Conservation (phyloP, 208 protist genomes). For the Leishmania braziliensis region DNA sequence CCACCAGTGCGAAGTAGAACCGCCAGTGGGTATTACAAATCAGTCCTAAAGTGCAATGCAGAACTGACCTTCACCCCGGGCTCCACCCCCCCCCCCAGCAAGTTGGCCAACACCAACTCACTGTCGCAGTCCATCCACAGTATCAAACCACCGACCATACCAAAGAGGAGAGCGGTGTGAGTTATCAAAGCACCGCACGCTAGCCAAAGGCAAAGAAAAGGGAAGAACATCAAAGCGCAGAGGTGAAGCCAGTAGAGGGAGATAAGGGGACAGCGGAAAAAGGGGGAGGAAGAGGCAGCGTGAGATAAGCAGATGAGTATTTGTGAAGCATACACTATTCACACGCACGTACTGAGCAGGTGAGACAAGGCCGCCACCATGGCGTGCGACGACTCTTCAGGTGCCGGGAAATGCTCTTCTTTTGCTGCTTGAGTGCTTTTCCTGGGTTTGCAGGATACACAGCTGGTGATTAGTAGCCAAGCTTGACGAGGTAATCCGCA, state of each 20-base stretch:
- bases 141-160: not conserved
- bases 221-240: not conserved
- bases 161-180: not conserved
- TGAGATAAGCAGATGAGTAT: not conserved
- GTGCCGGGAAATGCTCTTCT: not conserved
- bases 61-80: not conserved
- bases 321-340: not conserved
- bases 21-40: not conserved
- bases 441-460: not conserved
- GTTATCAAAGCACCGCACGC: not conserved
- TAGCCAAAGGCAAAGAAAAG: not conserved
- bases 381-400: not conserved
- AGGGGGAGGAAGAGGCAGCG: not conserved
- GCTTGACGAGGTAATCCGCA: constrained; percentile 85
- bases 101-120: not conserved
- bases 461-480: constrained; percentile 63
- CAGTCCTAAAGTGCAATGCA: not conserved
- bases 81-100: not conserved
- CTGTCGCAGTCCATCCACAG: not conserved
- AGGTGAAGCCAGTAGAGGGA: not conserved
- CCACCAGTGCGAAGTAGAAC: not conserved
- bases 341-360: not conserved
- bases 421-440: constrained; percentile 5
- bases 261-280: not conserved
- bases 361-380: not conserved